Evolutionary conservation across 805 yeast genomes (phyloP).

Genomic region (Yamadazyma kitorensis): DNA sequence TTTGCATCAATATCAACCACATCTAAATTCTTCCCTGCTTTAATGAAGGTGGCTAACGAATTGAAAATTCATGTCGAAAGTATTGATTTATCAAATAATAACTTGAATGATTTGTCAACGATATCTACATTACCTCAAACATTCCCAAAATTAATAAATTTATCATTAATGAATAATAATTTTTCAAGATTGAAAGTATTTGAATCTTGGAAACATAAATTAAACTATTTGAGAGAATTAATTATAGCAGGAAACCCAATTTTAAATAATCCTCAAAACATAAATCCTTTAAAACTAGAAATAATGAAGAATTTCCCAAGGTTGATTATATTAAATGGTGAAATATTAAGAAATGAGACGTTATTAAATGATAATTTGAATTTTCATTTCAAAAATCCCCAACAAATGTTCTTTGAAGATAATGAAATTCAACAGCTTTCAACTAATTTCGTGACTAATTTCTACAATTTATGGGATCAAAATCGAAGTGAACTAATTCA

Average conservation of each 20-base stretch:
- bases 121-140: constrained; percentile 66
- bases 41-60: constrained; percentile 74
- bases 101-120: constrained; percentile 55
- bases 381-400: constrained; percentile 54
- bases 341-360: constrained; percentile 69
- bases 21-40: constrained; percentile 84
- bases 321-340: constrained; percentile 74
- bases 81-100: constrained; percentile 62
- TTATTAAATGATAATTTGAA: constrained; percentile 50
- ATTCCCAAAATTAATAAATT: constrained; percentile 73
- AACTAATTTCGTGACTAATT: constrained; percentile 75
- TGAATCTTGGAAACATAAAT: constrained; percentile 76
- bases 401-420: constrained; percentile 79
- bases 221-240: constrained; percentile 70
- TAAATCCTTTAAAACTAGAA: constrained; percentile 52
- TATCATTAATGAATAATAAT: constrained; percentile 76
- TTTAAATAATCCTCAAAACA: constrained; percentile 25
- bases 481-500: constrained; percentile 67
- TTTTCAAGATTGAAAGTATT: constrained; percentile 57
- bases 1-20: constrained; percentile 59
- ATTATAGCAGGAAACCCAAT: constrained; percentile 80
- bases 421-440: constrained; percentile 65
- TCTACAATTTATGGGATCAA: constrained; percentile 76
- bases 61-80: constrained; percentile 59
- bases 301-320: constrained; percentile 76